These are phyloP conservation scores for Coffea eugenioides DNA, from an alignment of 257 asterid species.

Conservation along the genomic window DNA sequence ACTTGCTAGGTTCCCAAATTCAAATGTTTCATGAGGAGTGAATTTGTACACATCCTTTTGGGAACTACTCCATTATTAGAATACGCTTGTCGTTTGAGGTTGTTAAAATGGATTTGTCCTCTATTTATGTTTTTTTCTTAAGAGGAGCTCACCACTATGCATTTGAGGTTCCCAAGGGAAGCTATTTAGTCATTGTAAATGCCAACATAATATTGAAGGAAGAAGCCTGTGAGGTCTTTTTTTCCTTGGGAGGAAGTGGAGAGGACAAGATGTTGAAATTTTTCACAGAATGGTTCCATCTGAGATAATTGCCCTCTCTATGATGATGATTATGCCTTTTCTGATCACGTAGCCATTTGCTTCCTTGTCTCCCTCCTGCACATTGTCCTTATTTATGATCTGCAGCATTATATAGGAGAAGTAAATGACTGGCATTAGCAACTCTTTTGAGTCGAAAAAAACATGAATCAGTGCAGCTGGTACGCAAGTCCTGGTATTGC, in stretches of 20 bases:
- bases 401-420: slow-evolving; percentile 27
- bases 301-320: slow-evolving; percentile 61
- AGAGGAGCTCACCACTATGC: not conserved
- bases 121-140: too few species aligned
- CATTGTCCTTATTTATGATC: slow-evolving; percentile 71
- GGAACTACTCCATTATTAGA: not conserved
- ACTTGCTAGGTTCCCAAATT: not conserved
- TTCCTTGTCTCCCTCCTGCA: slow-evolving; percentile 64
- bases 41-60: not conserved
- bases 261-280: not conserved
- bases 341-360: slow-evolving; percentile 59
- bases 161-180: not conserved
- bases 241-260: not conserved
- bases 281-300: slow-evolving; percentile 58
- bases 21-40: not conserved
- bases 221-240: not conserved
- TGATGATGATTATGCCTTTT: slow-evolving; percentile 55
- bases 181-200: not conserved
- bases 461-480: not conserved
- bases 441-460: not conserved
- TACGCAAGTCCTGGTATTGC: not conserved
- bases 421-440: not conserved
- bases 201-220: not conserved
- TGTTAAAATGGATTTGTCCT: not conserved
- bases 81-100: not conserved